phyloP scores from a whole-genome alignment of 306 rosid species.

The Acacia confusa region DNA sequence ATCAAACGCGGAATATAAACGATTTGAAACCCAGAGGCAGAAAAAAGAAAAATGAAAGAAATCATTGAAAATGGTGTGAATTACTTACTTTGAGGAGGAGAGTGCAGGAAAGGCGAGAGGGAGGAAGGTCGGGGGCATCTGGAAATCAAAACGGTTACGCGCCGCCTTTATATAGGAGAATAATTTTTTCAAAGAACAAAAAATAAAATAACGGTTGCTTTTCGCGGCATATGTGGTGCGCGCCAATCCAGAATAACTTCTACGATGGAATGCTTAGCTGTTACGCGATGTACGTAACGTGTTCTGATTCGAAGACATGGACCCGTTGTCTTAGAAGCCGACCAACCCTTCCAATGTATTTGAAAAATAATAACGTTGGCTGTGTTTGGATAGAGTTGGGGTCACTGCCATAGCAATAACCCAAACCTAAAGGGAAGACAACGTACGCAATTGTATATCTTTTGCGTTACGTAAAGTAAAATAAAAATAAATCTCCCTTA shows the following conservation, averaged over 20 bases:
- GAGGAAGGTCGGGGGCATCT: neutral
- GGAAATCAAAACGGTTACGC: slow-evolving; percentile 13
- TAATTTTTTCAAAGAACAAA: neutral
- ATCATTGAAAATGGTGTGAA: neutral
- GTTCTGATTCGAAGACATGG: neutral
- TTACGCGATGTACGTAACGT: neutral
- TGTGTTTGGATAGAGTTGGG: neutral
- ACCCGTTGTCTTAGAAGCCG: neutral
- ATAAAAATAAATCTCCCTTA: neutral
- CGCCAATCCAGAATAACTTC: neutral
- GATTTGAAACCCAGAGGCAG: neutral
- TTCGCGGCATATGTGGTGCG: slow-evolving; percentile 12
- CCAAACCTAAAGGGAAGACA: neutral
- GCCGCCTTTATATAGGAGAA: neutral
- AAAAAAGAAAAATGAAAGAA: neutral
- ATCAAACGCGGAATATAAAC: neutral
- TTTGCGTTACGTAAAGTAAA: neutral
- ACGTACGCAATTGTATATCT: slow-evolving; percentile 7
- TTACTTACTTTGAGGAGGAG: slow-evolving; percentile 30
- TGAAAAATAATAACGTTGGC: neutral
- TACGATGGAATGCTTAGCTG: neutral
- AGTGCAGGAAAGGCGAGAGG: slow-evolving; percentile 6
- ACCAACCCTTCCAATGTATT: neutral
- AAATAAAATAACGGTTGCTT: slow-evolving; percentile 7
- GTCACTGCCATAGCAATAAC: neutral